Base-by-base conservation (phyloP, 345 rosid species). In the Abelmoschus esculentus region DNA sequence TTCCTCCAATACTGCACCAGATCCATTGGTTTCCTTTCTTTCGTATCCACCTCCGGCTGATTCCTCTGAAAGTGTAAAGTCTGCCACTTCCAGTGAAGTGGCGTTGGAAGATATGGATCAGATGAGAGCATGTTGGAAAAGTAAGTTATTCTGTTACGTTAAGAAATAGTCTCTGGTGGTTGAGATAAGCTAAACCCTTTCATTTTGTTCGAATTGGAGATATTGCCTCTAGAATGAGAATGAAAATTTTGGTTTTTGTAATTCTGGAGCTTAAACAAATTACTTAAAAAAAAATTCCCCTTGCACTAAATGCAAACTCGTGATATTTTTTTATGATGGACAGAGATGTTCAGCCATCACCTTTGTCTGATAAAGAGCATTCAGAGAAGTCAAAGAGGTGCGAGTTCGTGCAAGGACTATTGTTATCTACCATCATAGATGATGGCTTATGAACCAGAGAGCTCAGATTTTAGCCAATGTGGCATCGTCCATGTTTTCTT, bases 321-420 rank as follows among this genome's bases (percentile, higher is more conserved):
- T 69, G 47, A 22, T 32, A 0, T 29, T 42, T 3, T 17, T 7
- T 40, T 53, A 22, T 72, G 59, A 61, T 75, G 74, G n/a, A 74
- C 81, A 84, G 87, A 72, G 64, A 28, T 52, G 64, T 22, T 66
- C 74, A 67, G 2, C 40, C 47, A 3, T 11, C 86, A 44, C 82
- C 86, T 59, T 72, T 85, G 56, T 80, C 85, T 3, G 86, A 85
- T 70, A 73, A 81, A 75, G 87, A 85, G 59, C 78, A 78, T 19
- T 55, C 69, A 71, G 97, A 87, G 86, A 86, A 84, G 82, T 80
- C 83, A 26, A 83, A 77, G 52, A 87, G 83, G 76, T 78, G 90
- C 60, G 80, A 82, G 70, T 90, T 83, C 79, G 88, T 87, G 74
- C 92, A 82, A 83, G 87, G 84, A 73, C 69, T 90, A 29, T 56